A percentile compares a stretch with the other conserved stretches of the same genome.
Evolutionary conservation across 371 early-diverging fungal species (phyloP).

Genomic region (Syncephalis fuscata): DNA sequence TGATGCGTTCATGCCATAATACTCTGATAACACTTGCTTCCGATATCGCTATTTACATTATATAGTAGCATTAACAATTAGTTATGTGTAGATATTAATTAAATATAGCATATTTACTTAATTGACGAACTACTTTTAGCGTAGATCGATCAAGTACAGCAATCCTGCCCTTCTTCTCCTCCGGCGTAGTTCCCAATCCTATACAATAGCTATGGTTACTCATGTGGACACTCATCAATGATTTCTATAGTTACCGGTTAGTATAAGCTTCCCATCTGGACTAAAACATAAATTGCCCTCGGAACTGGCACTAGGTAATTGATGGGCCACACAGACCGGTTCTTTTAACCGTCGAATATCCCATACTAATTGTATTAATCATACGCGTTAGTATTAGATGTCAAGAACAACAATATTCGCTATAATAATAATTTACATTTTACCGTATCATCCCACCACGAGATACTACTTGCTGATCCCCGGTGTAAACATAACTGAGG

Average conservation of each 20-base stretch:
- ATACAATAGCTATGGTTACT: no score
- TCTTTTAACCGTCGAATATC: constrained; percentile 60
- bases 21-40: constrained; percentile 57
- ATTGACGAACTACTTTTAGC: constrained; percentile 30
- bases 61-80: not conserved
- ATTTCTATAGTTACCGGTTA: constrained; percentile 35
- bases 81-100: not conserved
- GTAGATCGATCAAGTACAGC: constrained; percentile 51
- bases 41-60: constrained; percentile 16
- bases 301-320: constrained; percentile 46
- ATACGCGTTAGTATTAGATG: not conserved
- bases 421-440: constrained; percentile 61
- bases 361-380: constrained; percentile 46
- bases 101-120: constrained; percentile 22
- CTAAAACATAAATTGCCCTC: constrained; percentile 80
- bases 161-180: constrained; percentile 45
- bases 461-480: constrained; percentile 43
- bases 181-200: constrained; percentile 50
- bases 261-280: constrained; percentile 59
- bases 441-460: constrained; percentile 76
- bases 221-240: no score
- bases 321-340: constrained; percentile 36
- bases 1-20: constrained; percentile 73
- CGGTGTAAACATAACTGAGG: constrained; percentile 49
- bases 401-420: no score